Evolutionary conservation across 1,139 yeast species (phyloP).

Genomic region (Yamadazyma blattariae): DNA sequence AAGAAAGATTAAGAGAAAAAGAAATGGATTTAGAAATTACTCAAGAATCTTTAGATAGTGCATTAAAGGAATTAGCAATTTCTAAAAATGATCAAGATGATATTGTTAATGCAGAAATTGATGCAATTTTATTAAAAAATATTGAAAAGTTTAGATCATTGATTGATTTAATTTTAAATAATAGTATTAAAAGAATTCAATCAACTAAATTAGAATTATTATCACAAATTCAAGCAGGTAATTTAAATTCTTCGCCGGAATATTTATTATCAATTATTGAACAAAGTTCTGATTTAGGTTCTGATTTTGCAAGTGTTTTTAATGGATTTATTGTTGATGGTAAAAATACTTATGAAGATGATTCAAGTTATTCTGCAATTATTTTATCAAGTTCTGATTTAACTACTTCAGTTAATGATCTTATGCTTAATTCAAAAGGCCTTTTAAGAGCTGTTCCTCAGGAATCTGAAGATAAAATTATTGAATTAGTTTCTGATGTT

Average conservation of each 20-base stretch:
- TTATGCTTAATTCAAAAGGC: conserved; percentile 71
- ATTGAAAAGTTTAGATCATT: conserved; percentile 51
- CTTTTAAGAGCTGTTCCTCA: conserved; percentile 52
- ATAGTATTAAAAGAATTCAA: conserved; percentile 72
- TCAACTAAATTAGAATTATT: conserved; percentile 70
- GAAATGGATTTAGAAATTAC: conserved; percentile 80
- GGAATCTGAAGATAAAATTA: conserved; percentile 52
- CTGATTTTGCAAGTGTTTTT: conserved; percentile 79
- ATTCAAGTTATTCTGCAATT: conserved; percentile 51
- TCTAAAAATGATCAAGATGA: conserved; percentile 55
- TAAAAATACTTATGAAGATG: conserved; percentile 51
- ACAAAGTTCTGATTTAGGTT: conserved; percentile 66
- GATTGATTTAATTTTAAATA: conserved; percentile 69
- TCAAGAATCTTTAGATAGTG: conserved; percentile 76
- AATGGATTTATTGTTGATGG: conserved; percentile 80
- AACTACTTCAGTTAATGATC: conserved; percentile 62
- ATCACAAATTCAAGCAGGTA: conserved; percentile 83
- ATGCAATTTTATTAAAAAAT: conserved; percentile 49
- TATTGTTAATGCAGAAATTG: conserved; percentile 59
- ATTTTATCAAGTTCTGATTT: conserved; percentile 68
- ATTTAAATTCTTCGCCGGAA: conserved; percentile 73
- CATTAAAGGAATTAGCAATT: conserved; percentile 58
- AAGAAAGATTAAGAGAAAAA: conserved; percentile 56
- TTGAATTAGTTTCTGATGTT: conserved; percentile 50
- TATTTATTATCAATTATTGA: conserved; percentile 70